Base-by-base conservation (phyloP, 2,329 filamentous ascomycete genomes). In the Cordyceps cateniannulata region DNA sequence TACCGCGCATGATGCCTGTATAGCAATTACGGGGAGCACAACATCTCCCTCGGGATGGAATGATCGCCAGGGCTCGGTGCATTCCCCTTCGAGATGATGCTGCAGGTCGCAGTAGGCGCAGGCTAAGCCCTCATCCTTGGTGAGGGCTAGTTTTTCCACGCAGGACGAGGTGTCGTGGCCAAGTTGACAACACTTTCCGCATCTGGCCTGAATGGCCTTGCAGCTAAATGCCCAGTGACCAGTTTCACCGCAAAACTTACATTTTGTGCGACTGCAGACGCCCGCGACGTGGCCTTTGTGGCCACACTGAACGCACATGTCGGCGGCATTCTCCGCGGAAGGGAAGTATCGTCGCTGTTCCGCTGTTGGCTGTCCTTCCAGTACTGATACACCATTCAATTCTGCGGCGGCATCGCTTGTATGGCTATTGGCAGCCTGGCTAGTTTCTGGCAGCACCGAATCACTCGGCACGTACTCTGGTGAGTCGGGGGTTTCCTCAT, bases 91-190 rank as follows among this genome's bases (percentile, higher is more conserved):
- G 9, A 79, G 65, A 66, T 91, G 88, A 9, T 79, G 75, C 3
- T 67, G 64, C 7, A 79, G 79, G 44, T 74, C 74, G 70, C 88
- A 91, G 38, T 85, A 75, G 12, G 83, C 82, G 69, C 88, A 91
- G 3, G 80, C 78, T 51, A 81, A 73, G 24, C 78, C 77, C 60
- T 86, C 84, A 18, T 78, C 77, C 63, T 79, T 79, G 18, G 79
- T 74, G 55, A 80, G 65, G 3, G 72, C 70, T 47, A 89, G 76
- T 63, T 84, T 84, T 63, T 87, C 84, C 2, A 71, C 66, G 68
- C 88, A 91, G 8, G 73, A 65, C 1, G 71, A 66, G 20, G 73
- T 71, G 55, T 67, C 66, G 67, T 91, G 88, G 10, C 87, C 88
- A 48, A 81, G 75, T 70, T 87, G 82, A 52, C 77, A 80, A 71